phyloP scores from a whole-genome alignment of 345 rosid species.

The Eucalyptus rudis region DNA sequence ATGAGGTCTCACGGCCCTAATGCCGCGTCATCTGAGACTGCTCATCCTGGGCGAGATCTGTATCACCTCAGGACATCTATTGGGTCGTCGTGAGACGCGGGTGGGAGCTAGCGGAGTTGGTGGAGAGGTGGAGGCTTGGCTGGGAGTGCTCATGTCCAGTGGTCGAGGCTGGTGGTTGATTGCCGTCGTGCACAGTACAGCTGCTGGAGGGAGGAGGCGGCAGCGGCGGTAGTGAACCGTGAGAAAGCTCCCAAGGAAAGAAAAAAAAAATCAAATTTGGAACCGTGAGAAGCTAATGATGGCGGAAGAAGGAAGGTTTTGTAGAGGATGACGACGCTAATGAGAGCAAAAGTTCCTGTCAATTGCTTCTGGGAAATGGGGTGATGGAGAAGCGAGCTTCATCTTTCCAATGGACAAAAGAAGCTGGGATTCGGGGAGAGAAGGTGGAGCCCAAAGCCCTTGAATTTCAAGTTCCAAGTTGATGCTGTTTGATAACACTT shows the following conservation, averaged over 20 bases:
- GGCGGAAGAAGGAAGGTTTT: constrained; percentile 4
- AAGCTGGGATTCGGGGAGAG: not conserved
- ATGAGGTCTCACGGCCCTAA: too few species aligned
- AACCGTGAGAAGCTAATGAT: constrained; percentile 15
- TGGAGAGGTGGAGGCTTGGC: not conserved
- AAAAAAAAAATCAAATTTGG: not conserved
- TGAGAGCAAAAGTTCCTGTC: constrained; percentile 34
- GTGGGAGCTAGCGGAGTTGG: not conserved
- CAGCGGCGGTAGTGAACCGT: not conserved
- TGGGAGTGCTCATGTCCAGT: not conserved
- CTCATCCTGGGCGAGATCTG: not conserved
- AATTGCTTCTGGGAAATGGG: constrained; percentile 31
- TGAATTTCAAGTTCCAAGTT: not conserved
- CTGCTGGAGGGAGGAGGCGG: not conserved
- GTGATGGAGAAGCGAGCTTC: not conserved
- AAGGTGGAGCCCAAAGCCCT: not conserved
- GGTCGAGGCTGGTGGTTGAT: not conserved
- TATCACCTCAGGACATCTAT: not conserved
- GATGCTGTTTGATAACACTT: rapidly evolving
- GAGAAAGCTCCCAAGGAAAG: not conserved
- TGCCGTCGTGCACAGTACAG: not conserved
- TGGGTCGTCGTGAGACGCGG: not conserved
- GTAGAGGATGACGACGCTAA: constrained; percentile 2
- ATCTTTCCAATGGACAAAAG: constrained; percentile 4
- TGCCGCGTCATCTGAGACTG: not conserved